phyloP scores from a whole-genome alignment of 305 asterid genomes.

The Plantago coronopus region DNA sequence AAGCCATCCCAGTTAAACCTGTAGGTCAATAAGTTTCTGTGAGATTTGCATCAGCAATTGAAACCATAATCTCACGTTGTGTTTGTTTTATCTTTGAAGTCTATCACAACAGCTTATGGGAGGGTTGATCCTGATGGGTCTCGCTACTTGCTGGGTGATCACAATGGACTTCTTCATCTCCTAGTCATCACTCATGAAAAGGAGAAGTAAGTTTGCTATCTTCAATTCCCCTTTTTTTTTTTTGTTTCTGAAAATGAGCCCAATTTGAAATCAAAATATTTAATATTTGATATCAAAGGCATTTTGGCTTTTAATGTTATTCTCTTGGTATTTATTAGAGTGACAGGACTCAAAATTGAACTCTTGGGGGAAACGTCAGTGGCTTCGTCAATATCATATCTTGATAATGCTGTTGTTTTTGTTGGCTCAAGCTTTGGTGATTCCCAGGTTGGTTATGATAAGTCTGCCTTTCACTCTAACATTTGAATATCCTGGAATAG shows the following conservation, averaged over 20 bases:
- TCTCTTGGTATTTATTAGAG: constrained; percentile 39
- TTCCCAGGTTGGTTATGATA: constrained; percentile 63
- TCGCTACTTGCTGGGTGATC: constrained; percentile 92
- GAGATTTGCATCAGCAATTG: constrained; percentile 12
- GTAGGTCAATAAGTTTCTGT: constrained; percentile 43
- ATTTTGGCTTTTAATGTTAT: constrained; percentile 18
- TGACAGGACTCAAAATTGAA: constrained; percentile 94
- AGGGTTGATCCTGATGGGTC: constrained; percentile 97
- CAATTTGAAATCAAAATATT: neutral
- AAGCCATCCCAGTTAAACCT: constrained; percentile 89
- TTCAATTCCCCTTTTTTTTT: constrained; percentile 3
- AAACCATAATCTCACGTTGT: constrained; percentile 22
- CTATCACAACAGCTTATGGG: constrained; percentile 90
- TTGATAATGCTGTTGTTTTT: constrained; percentile 88
- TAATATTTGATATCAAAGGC: neutral
- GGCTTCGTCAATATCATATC: constrained; percentile 92
- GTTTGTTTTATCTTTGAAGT: constrained; percentile 39
- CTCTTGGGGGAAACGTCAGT: constrained; percentile 90
- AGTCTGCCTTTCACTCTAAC: constrained; percentile 10
- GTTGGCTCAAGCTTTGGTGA: constrained; percentile 97
- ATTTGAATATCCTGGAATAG: neutral
- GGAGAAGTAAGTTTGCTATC: constrained; percentile 65
- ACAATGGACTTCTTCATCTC: constrained; percentile 79
- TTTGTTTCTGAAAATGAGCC: constrained; percentile 3
- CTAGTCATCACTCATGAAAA: constrained; percentile 91